Evolutionary conservation across 495 filamentous ascomycete genomes (phyloP).

Genomic region (Aspergillus asperescens): DNA sequence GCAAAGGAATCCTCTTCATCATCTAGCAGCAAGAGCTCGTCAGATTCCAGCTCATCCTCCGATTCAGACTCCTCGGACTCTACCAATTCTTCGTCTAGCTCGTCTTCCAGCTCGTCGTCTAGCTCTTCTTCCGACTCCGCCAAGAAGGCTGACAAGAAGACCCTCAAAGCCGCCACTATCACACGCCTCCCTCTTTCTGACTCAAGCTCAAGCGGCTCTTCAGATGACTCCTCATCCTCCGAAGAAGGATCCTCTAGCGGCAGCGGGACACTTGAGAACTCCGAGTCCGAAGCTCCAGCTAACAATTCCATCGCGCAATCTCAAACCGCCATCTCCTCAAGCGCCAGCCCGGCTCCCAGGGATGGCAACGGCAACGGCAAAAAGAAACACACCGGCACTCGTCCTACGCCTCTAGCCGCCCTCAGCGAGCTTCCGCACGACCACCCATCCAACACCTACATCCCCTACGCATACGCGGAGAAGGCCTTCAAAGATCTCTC

Average conservation of each 20-base stretch:
- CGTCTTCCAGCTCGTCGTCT: conserved; percentile 24
- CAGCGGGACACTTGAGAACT: conserved; percentile 32
- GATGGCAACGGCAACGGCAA: conserved; percentile 40
- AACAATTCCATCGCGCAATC: conserved; percentile 23
- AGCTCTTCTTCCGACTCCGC: conserved; percentile 21
- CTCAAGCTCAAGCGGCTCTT: conserved; percentile 27
- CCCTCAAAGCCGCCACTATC: conserved; percentile 47
- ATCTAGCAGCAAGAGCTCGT: conserved; percentile 9
- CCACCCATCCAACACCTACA: conserved; percentile 64
- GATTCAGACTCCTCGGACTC: conserved; percentile 23
- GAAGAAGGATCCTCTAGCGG: conserved; percentile 21
- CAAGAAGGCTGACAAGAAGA: conserved; percentile 32
- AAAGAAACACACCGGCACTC: conserved; percentile 49
- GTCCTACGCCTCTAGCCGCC: conserved; percentile 41
- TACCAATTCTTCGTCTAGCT: conserved; percentile 33
- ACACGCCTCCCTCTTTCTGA: conserved; percentile 48
- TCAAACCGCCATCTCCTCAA: conserved; percentile 30
- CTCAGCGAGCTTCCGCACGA: conserved; percentile 42
- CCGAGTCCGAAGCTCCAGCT: conserved; percentile 28
- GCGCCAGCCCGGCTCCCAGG: conserved; percentile 41
- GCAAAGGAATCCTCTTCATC: not conserved
- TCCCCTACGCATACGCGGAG: conserved; percentile 81
- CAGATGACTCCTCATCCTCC: conserved; percentile 18
- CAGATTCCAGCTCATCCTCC: conserved; percentile 20
- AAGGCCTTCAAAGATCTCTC: conserved; percentile 80